Conservation (phyloP, 148 eudicot genomes). For the Gaultheria prostrata region DNA sequence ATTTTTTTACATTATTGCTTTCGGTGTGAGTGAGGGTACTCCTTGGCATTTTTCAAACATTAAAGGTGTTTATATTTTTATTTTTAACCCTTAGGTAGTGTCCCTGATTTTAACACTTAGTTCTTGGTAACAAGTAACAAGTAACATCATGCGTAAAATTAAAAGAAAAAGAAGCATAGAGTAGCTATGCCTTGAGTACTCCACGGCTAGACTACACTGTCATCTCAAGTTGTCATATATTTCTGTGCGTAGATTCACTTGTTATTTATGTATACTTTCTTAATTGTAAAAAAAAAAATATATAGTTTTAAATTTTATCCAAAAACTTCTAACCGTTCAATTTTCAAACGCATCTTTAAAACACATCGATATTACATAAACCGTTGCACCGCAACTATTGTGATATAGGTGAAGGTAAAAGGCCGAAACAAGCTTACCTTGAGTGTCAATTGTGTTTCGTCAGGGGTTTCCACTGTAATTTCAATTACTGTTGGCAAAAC, state of each 20-base stretch:
- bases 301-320: neutral
- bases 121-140: neutral
- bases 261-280: too few species aligned
- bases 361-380: neutral
- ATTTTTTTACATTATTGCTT: neutral
- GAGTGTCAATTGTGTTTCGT: conserved; percentile 60
- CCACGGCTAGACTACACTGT: too few species aligned
- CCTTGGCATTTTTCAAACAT: neutral
- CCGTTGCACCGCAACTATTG: neutral
- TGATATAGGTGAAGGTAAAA: neutral
- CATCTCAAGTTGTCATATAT: too few species aligned
- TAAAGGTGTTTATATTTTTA: neutral
- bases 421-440: conserved; percentile 46
- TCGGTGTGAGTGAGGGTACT: neutral
- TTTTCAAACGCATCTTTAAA: neutral
- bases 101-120: neutral
- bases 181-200: too few species aligned
- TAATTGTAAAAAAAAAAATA: too few species aligned
- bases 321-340: neutral
- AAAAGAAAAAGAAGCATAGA: too few species aligned
- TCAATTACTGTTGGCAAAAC: conserved; percentile 81
- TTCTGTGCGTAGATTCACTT: too few species aligned
- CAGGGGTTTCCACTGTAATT: conserved; percentile 50
- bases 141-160: too few species aligned
- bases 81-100: neutral